phyloP scores from a whole-genome alignment of 345 rosid genomes.

The Eutrema yunnanense region DNA sequence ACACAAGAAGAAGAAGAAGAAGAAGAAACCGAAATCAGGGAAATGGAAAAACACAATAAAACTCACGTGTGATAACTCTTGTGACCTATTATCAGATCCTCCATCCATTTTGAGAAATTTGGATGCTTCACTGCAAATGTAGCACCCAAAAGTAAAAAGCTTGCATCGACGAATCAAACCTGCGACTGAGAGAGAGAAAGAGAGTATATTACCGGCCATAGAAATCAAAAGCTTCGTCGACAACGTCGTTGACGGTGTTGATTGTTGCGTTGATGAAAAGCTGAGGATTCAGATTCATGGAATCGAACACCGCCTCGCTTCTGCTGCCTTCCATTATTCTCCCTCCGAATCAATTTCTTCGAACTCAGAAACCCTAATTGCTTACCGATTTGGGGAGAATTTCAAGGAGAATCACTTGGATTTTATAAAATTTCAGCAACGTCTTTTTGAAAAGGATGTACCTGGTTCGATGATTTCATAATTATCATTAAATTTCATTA shows the following conservation, averaged over 20 bases:
- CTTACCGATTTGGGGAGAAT: neutral
- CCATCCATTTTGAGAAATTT: slow-evolving; percentile 35
- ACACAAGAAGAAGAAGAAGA: neutral
- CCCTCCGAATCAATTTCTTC: neutral
- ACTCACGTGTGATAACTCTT: slow-evolving; percentile 48
- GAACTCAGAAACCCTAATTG: slow-evolving; percentile 8
- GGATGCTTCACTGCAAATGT: slow-evolving; percentile 54
- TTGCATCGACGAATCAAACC: neutral
- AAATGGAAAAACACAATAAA: neutral
- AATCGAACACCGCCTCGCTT: slow-evolving; percentile 49
- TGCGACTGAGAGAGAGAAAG: neutral
- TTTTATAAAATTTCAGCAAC: too few relatives aligned
- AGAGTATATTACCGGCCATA: slow-evolving; percentile 34
- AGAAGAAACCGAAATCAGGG: neutral
- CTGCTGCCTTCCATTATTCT: slow-evolving; percentile 67
- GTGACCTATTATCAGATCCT: slow-evolving; percentile 36
- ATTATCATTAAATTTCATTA: too few relatives aligned
- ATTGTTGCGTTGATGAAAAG: slow-evolving; percentile 69
- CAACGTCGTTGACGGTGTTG: slow-evolving; percentile 52
- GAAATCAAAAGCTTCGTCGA: slow-evolving; percentile 63
- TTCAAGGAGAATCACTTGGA: neutral
- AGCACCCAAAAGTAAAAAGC: neutral
- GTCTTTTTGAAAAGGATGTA: too few relatives aligned
- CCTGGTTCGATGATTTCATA: too few relatives aligned
- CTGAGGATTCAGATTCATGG: slow-evolving; percentile 62